Evolutionary conservation across 106 monocot genomes (phyloP).

Genomic region (Cymbidium sinense): DNA sequence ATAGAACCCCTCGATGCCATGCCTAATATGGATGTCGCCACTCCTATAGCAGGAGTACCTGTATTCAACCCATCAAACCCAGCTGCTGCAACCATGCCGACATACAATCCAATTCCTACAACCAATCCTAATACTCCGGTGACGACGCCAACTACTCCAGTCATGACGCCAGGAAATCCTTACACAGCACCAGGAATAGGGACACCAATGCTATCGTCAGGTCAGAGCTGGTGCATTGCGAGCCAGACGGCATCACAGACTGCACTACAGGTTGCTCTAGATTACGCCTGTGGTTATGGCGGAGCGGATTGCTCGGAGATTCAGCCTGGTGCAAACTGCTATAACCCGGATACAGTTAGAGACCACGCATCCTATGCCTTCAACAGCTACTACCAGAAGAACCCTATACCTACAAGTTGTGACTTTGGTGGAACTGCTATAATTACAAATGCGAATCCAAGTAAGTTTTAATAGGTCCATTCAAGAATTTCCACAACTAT

Average conservation of each 20-base stretch:
- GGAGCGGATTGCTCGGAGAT: conserved; percentile 81
- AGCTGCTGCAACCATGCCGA: neutral
- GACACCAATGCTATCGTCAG: conserved; percentile 14
- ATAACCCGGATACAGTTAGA: conserved; percentile 54
- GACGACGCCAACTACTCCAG: neutral
- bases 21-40: conserved; percentile 10
- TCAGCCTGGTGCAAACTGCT: conserved; percentile 68
- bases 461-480: conserved; percentile 36
- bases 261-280: conserved; percentile 78
- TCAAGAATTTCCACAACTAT: neutral
- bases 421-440: conserved; percentile 85
- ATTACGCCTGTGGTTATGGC: conserved; percentile 91
- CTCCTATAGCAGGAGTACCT: conserved; percentile 12
- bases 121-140: neutral
- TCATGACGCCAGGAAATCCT: neutral
- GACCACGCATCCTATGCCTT: conserved; percentile 93
- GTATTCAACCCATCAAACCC: conserved; percentile 7
- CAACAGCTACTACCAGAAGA: conserved; percentile 90
- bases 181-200: conserved; percentile 3
- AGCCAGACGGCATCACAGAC: conserved; percentile 63
- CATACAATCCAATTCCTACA: conserved; percentile 5
- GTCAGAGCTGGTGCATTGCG: conserved; percentile 84
- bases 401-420: conserved; percentile 77
- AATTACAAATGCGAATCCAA: conserved; percentile 64
- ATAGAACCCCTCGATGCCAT: conserved; percentile 6